Evolutionary conservation across 2,329 filamentous ascomycete species (phyloP), one percentile per base, ranked within the genome.

Genomic region (Dothidotthia symphoricarpi): DNA sequence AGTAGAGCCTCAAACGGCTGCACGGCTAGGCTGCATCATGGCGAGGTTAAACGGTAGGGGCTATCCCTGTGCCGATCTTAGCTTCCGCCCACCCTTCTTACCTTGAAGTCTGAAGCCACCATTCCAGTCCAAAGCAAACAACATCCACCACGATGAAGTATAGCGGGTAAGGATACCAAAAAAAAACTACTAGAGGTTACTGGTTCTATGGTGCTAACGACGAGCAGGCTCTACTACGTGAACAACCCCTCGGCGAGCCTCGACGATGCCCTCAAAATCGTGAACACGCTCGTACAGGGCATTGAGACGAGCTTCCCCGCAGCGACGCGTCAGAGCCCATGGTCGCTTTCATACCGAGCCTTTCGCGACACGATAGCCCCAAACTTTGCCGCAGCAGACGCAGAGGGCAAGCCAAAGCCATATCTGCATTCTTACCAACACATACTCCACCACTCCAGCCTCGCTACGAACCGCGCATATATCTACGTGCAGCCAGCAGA

Each of bases 191-290:
- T n/a, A n/a, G n/a, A n/a, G n/a, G n/a, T n/a, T n/a, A n/a, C n/a
- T n/a, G n/a, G n/a, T n/a, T n/a, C n/a, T n/a, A n/a, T n/a, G n/a
- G n/a, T n/a, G n/a, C n/a, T n/a, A n/a, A n/a, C n/a, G n/a, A n/a
- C n/a, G n/a, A n/a, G 10, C 25, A 65, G 63, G 31, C 43, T 67
- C 19, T 67, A 60, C 47, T 59, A 60, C 51, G 49, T 67, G 41
- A 49, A 53, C 36, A 60, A 57, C 36, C 55, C 47, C 9, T 45
- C 48, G 8, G 49, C 47, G 4, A 49, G 45, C 30, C 47, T 55
- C 36, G 51, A 59, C 17, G 49, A 51, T 13, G 51, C 61, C 15
- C 43, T 55, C 38, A 37, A 32, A 32, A 47, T 44, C 25, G 45
- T 56, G 16, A 50, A 30, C 28, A 42, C 49, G 16, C 46, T 66